A percentile compares a stretch with the other conserved stretches of the same genome.
These are phyloP conservation scores for Hortaea sp. DNA, from an alignment of 2,329 filamentous ascomycete species.

Conservation along the genomic window DNA sequence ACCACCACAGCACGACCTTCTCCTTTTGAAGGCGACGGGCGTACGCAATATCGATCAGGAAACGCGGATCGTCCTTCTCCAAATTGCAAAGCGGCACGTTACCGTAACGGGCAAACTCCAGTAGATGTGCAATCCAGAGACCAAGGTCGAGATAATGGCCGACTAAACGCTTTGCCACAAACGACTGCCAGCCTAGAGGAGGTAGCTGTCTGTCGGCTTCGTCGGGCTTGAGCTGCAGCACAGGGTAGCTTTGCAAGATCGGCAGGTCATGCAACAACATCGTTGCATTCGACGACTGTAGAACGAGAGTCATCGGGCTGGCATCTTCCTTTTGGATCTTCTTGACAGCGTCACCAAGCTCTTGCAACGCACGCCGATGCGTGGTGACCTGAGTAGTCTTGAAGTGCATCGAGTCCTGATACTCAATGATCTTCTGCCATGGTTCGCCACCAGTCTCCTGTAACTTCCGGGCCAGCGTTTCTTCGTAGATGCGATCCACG, in stretches of 20 bases:
- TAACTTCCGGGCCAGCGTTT: slow-evolving; percentile 57
- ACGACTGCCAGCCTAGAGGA: slow-evolving; percentile 85
- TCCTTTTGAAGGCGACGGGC: slow-evolving; percentile 81
- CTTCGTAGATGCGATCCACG: slow-evolving; percentile 75
- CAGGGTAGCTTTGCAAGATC: slow-evolving; percentile 71
- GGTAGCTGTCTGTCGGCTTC: slow-evolving; percentile 77
- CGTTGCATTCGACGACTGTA: slow-evolving; percentile 80
- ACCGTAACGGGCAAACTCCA: slow-evolving; percentile 79
- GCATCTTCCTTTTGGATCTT: slow-evolving; percentile 80
- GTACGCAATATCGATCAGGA: slow-evolving; percentile 92
- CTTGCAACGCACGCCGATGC: slow-evolving; percentile 75
- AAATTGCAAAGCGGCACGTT: slow-evolving; percentile 93
- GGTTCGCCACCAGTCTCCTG: slow-evolving; percentile 58
- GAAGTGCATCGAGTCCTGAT: slow-evolving; percentile 79
- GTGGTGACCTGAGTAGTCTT: slow-evolving; percentile 82
- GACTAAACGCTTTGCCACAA: slow-evolving; percentile 75
- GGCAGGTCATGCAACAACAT: slow-evolving; percentile 78
- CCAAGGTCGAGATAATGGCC: slow-evolving; percentile 88
- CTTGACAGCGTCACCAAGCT: slow-evolving; percentile 79
- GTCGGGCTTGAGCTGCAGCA: slow-evolving; percentile 72
- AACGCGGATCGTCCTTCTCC: slow-evolving; percentile 85
- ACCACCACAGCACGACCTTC: slow-evolving; percentile 97
- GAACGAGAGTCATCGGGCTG: slow-evolving; percentile 69
- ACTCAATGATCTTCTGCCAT: slow-evolving; percentile 74
- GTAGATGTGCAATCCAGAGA: slow-evolving; percentile 81